Base-by-base conservation (phyloP, 768 basidiomycete genomes). In the Lactifluus subvellereus region DNA sequence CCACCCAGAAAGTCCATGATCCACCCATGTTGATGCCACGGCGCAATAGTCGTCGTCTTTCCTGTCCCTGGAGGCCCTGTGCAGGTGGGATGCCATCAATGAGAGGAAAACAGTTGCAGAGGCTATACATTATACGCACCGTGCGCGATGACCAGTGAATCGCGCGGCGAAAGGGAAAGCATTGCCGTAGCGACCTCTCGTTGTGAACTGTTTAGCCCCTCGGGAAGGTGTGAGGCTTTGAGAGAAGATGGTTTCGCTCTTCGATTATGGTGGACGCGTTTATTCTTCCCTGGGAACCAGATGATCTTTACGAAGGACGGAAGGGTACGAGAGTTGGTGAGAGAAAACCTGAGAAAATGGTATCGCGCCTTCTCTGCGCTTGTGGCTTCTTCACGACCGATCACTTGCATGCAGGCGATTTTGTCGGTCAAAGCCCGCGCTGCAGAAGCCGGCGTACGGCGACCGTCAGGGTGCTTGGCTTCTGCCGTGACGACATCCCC, bases 1-100 rank as follows among this genome's bases (percentile, higher is more conserved):
- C 86, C 88, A 92, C 3, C 89, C 68, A 0, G 68, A 37, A 16
- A 10, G 4, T 57, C n/a, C 10, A 16, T 40, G 33, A 27, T 27
- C 13, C n/a, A 32, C n/a, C 64, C 64, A 65, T 40, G 54, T 42
- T 11, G 32, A 55, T 9, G 60, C 64, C 14, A 61, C 60, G 1
- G 51, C 45, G 60, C 33, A n/a, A 65, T 65, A 2, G 64, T 62
- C 14, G 64, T 65, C 13, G 64, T 65, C n/a, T 65, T 65, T 13
- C 64, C 64, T 3, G 64, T 65, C n/a, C 64, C 64, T 0, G 64
- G 64, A 33, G 64, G 64, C 6, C 64, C 64, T 65, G 47, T 8
- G 7, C n/a, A 37, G 35, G 18, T 11, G n/a, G 5, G 32, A 32
- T 14, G 5, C 2, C 9, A 4, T 45, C 5, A 10, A 35, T 52